Evolutionary conservation across 345 rosid species (phyloP), one percentile per base, ranked within the genome.

Genomic region (Populus alba): DNA sequence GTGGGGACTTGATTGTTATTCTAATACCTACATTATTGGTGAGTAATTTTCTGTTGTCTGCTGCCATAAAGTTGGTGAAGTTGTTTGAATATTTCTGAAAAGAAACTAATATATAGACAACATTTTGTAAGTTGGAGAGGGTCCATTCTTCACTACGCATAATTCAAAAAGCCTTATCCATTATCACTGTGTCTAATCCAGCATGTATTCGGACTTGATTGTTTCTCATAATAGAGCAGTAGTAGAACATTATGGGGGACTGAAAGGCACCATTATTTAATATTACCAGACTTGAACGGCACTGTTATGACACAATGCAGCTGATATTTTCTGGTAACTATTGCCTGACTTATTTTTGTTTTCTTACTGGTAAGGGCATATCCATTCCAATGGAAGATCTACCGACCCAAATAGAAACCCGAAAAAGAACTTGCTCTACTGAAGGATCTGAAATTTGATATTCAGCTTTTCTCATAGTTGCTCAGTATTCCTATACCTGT

Each of bases 1-100:
- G 66, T 51, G 83, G 78, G 84, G 81, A 74, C 55, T 74, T 63
- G 76, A 73, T 85, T 75, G 73, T 81, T 77, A 77, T 85, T 85
- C 78, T 47, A 73, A 77, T 81, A 51, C 87, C 84, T 73, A 39
- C 76, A 82, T 73, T 55, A 82, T 80, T 70, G 75, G 67, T 45
- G 83, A 72, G 86, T 81, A 71, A 69, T 79, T 75, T 72, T 41
- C 57, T 66, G 65, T 37, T 79, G 75, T 73, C 79, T 73, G 77
- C 11, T 38, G 67, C 76, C 86, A 88, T 84, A 84, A 88, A 78
- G 53, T 70, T 66, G 75, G 53, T 70, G 66, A 73, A 81, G 66
- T 59, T 68, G 72, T 74, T 78, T 75, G 20, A 31, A 69, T 78
- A 71, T 82, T 81, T 23, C 70, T 69, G 20, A 43, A 47, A 76